Percentiles rank a stretch among this genome's conserved stretches.
These are phyloP conservation scores for Aspergillus cejpii DNA, from an alignment of 2,329 filamentous ascomycete species.

Conservation along the genomic window DNA sequence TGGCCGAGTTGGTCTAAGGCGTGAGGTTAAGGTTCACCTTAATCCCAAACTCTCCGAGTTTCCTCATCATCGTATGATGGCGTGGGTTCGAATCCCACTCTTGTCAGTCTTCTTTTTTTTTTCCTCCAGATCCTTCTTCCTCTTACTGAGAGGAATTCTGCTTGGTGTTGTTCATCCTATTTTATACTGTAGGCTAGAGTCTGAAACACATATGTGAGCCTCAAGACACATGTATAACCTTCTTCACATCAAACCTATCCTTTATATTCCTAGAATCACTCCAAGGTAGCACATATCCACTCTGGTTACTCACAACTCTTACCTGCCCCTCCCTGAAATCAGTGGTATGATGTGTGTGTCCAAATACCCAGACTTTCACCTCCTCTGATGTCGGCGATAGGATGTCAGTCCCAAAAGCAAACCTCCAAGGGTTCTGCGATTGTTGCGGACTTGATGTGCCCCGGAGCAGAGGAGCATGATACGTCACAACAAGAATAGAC, in stretches of 20 bases:
- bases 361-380: conserved; percentile 42
- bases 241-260: conserved; percentile 14
- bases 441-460: conserved; percentile 48
- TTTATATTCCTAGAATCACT: conserved; percentile 7
- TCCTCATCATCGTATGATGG: not conserved
- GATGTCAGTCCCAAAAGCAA: conserved; percentile 51
- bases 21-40: conserved; percentile 27
- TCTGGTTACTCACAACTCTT: conserved; percentile 41
- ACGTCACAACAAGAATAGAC: conserved; percentile 49
- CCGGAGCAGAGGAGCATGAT: conserved; percentile 51
- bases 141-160: no score
- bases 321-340: conserved; percentile 35
- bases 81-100: conserved; percentile 1
- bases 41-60: not conserved
- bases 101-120: not conserved
- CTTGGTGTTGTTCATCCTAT: no score
- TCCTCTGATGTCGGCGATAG: conserved; percentile 20
- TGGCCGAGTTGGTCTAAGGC: conserved; percentile 35
- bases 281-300: conserved; percentile 36
- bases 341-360: conserved; percentile 42
- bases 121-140: no score
- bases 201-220: no score
- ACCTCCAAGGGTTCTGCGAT: conserved; percentile 41
- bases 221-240: conserved; percentile 10
- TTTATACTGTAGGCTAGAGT: no score